Percentiles rank a stretch among this genome's conserved stretches.
Evolutionary conservation across 768 basidiomycete species (phyloP).

Genomic region (Pilatotrama ljubarskyi): DNA sequence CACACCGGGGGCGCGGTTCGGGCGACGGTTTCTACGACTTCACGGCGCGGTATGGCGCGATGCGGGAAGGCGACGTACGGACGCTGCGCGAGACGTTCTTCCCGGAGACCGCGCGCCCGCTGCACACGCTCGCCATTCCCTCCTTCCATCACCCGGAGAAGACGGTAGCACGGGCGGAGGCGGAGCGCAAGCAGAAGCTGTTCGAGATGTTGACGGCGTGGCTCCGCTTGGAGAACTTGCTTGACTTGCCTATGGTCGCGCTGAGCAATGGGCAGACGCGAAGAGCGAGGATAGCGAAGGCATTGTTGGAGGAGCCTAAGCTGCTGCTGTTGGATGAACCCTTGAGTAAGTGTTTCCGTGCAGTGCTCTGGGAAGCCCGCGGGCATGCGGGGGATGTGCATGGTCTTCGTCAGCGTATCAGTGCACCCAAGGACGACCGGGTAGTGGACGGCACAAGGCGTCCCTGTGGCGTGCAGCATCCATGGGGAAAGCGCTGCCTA

Average conservation of each 20-base stretch:
- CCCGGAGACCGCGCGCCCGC: constrained; percentile 40
- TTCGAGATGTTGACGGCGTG: constrained; percentile 55
- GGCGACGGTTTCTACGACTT: constrained; percentile 88
- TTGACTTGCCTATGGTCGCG: constrained; percentile 85
- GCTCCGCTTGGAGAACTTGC: constrained; percentile 58
- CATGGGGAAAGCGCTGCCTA: no score
- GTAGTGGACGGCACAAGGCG: no score
- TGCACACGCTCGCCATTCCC: constrained; percentile 28
- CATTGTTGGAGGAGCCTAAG: constrained; percentile 67
- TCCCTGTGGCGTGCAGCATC: no score
- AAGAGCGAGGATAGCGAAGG: constrained; percentile 78
- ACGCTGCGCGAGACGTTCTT: constrained; percentile 76
- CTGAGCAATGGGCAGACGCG: constrained; percentile 92
- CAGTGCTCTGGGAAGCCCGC: no score
- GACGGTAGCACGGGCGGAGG: constrained; percentile 14
- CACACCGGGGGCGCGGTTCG: constrained; percentile 54
- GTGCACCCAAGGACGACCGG: no score
- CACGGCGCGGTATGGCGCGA: constrained; percentile 87
- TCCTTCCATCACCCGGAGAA: constrained; percentile 26
- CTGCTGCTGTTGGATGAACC: constrained; percentile 91
- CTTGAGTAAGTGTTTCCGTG: constrained; percentile 54
- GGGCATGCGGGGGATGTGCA: no score
- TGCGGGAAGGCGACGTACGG: constrained; percentile 79
- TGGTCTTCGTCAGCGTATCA: no score
- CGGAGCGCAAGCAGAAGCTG: constrained; percentile 32